These are phyloP conservation scores for Ceratocystis ficicola DNA, from an alignment of 2,329 filamentous ascomycete genomes.

Conservation along the genomic window DNA sequence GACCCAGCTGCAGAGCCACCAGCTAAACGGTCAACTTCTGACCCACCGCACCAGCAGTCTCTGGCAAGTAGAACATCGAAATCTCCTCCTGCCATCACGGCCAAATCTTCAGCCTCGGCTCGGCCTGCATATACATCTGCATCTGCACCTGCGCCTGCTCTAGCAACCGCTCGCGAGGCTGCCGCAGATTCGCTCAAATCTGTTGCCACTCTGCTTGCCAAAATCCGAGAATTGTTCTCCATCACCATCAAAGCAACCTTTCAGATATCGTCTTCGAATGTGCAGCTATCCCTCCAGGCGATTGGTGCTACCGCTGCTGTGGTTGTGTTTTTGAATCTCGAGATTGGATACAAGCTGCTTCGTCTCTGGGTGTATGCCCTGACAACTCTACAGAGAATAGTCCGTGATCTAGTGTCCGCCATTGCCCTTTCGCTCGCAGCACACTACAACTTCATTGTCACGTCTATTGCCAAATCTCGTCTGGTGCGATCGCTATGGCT, in stretches of 20 bases:
- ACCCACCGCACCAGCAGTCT: not conserved
- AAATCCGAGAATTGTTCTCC: slow-evolving; percentile 16
- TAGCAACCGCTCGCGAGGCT: slow-evolving; percentile 9
- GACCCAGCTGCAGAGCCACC: not conserved
- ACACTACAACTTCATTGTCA: slow-evolving; percentile 13
- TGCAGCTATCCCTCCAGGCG: slow-evolving; percentile 20
- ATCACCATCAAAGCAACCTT: slow-evolving; percentile 20
- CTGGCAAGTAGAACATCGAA: not conserved
- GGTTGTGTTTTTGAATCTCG: slow-evolving; percentile 20
- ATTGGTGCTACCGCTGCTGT: slow-evolving; percentile 18
- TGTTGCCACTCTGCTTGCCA: slow-evolving; percentile 17
- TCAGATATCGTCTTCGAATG: slow-evolving; percentile 22
- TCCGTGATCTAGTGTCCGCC: slow-evolving; percentile 18
- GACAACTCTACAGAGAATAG: slow-evolving; percentile 19
- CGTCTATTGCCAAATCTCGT: slow-evolving; percentile 10
- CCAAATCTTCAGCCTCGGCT: slow-evolving; percentile 8
- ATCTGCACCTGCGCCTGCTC: not conserved
- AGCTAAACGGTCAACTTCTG: not conserved
- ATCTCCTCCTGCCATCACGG: not conserved
- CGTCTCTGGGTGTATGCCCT: slow-evolving; percentile 21
- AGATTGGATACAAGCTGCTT: slow-evolving; percentile 22
- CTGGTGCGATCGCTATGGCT: slow-evolving; percentile 17
- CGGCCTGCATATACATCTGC: not conserved
- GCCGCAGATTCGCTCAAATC: slow-evolving; percentile 18
- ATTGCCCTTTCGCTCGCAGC: slow-evolving; percentile 13